These are phyloP conservation scores for Turritis glabra DNA, from an alignment of 345 rosid genomes.

Conservation along the genomic window DNA sequence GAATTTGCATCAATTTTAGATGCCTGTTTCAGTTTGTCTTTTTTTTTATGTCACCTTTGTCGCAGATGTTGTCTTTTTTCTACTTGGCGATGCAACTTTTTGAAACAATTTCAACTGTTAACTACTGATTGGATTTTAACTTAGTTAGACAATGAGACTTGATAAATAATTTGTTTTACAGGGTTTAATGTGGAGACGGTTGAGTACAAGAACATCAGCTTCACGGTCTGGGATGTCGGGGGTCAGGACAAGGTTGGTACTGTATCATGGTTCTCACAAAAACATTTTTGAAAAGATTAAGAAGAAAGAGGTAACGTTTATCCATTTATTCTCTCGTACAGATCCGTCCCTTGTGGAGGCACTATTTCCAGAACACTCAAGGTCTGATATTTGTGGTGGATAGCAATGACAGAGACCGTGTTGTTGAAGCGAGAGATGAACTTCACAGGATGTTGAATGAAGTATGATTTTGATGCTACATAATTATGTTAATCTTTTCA, in stretches of 20 bases:
- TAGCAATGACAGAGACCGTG: slow-evolving; percentile 70
- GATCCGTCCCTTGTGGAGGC: slow-evolving; percentile 81
- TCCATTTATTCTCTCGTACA: slow-evolving; percentile 8
- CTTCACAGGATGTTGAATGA: slow-evolving; percentile 74
- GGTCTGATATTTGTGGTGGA: slow-evolving; percentile 70
- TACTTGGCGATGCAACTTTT: not conserved
- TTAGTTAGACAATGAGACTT: not conserved
- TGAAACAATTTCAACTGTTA: not conserved
- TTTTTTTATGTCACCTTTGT: not conserved
- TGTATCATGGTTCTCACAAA: not conserved
- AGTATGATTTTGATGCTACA: slow-evolving; percentile 33
- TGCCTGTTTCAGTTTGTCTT: not conserved
- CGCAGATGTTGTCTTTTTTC: too few species aligned
- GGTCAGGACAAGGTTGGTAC: slow-evolving; percentile 65
- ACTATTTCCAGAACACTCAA: slow-evolving; percentile 74
- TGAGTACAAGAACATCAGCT: slow-evolving; percentile 67
- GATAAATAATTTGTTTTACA: not conserved
- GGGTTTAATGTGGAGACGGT: slow-evolving; percentile 73
- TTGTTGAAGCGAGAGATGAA: slow-evolving; percentile 73
- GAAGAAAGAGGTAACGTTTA: not conserved
- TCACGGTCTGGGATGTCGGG: slow-evolving; percentile 74
- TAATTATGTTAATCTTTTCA: not conserved
- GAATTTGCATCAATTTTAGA: not conserved
- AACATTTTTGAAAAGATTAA: not conserved
- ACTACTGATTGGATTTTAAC: not conserved